Evolutionary conservation across 306 rosid species (phyloP), one percentile per base, ranked within the genome.

Genomic region (Dalbergia cochinchinensis): DNA sequence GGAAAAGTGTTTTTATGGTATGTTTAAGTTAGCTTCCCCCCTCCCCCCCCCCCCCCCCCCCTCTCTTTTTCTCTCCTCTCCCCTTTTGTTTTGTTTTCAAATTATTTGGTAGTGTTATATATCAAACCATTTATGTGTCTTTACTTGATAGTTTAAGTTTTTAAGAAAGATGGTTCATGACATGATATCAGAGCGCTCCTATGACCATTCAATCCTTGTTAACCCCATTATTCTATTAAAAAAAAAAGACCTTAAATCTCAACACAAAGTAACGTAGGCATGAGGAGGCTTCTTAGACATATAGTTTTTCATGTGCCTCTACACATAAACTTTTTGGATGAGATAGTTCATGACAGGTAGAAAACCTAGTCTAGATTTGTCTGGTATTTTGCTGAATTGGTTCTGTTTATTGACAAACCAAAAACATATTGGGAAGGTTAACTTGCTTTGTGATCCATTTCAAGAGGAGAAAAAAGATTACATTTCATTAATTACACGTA

Each of bases 1-100:
- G 99, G 99, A 96, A 93, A 88, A 96, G 99, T 82, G 99, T 96
- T 87, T 91, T 96, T 73, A 85, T 88, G 99, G 99, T 96, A 93
- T 69, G 93, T 64, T 63, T 16, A 76, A 15, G 58, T 62, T 77
- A n/a, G 37, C 78, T 10, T 3, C 6, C 19, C 15, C 26, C 11
- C 41, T 62, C 65, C 9, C 4, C 6, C 19, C 15, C 26, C 11
- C 41, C n/a, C n/a, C 9, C 4, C 6, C 19, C 15, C 26, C 11
- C 41, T 62, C 65, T 7, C 9, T 39, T 41, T 62, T 74, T 8
- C 3, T 42, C 11, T 42, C 47, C 33, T 48, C 5, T 45, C 7
- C 15, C 18, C 18, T 2, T 5, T 15, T 34, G 34, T 14, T 45
- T 55, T 67, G 37, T 15, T 76, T 82, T 74, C 71, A 74, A 64